Evolutionary conservation across 1,284 basidiomycete species (phyloP).

Genomic region (Cerrena zonata): DNA sequence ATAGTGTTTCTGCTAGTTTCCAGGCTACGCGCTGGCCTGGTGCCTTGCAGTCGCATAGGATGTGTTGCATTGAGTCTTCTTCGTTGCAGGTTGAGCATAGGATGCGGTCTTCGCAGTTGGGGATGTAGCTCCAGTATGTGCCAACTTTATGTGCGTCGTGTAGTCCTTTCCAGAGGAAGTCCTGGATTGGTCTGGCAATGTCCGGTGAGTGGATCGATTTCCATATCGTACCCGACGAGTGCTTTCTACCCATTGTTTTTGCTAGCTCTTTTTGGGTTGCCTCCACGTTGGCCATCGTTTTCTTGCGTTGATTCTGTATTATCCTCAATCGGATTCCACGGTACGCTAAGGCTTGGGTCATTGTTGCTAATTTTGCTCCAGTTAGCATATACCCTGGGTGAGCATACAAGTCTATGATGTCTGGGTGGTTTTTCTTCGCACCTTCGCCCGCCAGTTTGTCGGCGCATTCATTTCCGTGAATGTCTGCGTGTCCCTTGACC

Average conservation of each 20-base stretch:
- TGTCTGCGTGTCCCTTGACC: too few relatives aligned
- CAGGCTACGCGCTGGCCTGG: constrained; percentile 23
- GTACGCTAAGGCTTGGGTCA: constrained; percentile 27
- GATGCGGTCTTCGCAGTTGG: constrained; percentile 18
- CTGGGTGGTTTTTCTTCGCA: background rate
- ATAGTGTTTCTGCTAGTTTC: constrained; percentile 16
- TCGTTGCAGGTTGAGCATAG: constrained; percentile 23
- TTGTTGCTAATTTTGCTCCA: constrained; percentile 20
- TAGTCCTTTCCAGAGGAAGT: constrained; percentile 30
- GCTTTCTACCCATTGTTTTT: background rate
- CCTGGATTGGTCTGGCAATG: constrained; percentile 17
- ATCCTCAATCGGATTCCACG: constrained; percentile 13
- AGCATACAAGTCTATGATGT: background rate
- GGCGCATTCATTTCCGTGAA: constrained; percentile 15
- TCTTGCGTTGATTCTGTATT: background rate
- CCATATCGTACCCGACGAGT: constrained; percentile 12
- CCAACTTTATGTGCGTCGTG: constrained; percentile 30
- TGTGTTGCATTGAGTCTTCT: constrained; percentile 30
- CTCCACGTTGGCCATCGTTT: background rate
- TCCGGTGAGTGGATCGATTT: constrained; percentile 14
- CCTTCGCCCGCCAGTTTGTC: constrained; percentile 12
- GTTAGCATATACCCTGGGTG: background rate
- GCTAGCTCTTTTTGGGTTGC: background rate
- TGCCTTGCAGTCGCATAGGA: constrained; percentile 25
- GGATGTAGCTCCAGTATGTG: constrained; percentile 25